phyloP scores from a whole-genome alignment of 805 yeast genomes.

The Pichia membranifaciens region DNA sequence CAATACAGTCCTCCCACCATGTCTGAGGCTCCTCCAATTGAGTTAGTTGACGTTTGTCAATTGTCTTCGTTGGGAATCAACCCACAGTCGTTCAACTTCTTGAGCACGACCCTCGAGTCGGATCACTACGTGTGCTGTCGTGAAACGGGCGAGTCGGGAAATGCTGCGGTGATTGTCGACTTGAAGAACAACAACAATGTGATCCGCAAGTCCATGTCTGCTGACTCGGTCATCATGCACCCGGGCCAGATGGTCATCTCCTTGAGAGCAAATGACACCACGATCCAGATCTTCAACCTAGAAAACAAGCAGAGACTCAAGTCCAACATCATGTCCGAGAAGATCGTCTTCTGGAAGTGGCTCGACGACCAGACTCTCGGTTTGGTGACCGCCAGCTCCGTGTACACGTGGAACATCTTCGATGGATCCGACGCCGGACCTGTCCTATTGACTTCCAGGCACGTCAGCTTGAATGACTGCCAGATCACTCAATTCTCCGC shows the following conservation, averaged over 20 bases:
- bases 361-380: slow-evolving; percentile 67
- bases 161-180: slow-evolving; percentile 92
- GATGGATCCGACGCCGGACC: slow-evolving; percentile 85
- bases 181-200: slow-evolving; percentile 71
- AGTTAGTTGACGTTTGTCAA: slow-evolving; percentile 91
- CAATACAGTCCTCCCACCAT: slow-evolving; percentile 11
- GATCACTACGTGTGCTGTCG: slow-evolving; percentile 84
- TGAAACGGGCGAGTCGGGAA: slow-evolving; percentile 57
- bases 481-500: slow-evolving; percentile 90
- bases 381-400: slow-evolving; percentile 68
- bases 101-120: slow-evolving; percentile 90
- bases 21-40: slow-evolving; percentile 79
- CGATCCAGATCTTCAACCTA: slow-evolving; percentile 89
- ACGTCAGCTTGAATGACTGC: slow-evolving; percentile 65
- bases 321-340: slow-evolving; percentile 78
- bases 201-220: slow-evolving; percentile 89
- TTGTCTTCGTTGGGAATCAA: slow-evolving; percentile 81
- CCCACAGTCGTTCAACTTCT: slow-evolving; percentile 79
- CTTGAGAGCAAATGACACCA: slow-evolving; percentile 92
- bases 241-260: slow-evolving; percentile 86
- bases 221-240: slow-evolving; percentile 96
- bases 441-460: slow-evolving; percentile 71
- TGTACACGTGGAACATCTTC: slow-evolving; percentile 78
- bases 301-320: slow-evolving; percentile 83
- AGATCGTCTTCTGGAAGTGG: slow-evolving; percentile 97